phyloP scores from a whole-genome alignment of 495 filamentous ascomycete species.

The Podospora tetraspora region DNA sequence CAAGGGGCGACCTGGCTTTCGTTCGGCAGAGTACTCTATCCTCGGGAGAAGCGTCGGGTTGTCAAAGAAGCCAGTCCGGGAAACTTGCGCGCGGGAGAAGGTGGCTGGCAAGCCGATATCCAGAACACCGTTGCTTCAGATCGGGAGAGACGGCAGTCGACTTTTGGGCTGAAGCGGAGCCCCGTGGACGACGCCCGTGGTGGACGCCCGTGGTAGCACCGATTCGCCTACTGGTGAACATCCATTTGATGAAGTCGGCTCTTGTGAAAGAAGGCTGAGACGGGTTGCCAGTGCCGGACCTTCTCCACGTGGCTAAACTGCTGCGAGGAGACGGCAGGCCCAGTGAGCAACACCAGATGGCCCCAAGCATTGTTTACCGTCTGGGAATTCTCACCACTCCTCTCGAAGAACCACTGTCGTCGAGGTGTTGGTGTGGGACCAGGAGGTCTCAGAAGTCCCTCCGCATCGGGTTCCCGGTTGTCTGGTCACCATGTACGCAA shows the following conservation, averaged over 20 bases:
- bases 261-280: slow-evolving; percentile 6
- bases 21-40: slow-evolving; percentile 1
- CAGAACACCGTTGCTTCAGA: neutral
- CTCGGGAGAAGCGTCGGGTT: slow-evolving; percentile 8
- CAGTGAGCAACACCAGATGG: slow-evolving; percentile 6
- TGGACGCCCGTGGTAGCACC: neutral
- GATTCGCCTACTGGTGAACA: neutral
- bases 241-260: neutral
- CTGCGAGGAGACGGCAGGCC: slow-evolving; percentile 1
- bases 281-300: neutral
- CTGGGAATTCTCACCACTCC: neutral
- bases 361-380: slow-evolving; percentile 6
- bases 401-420: neutral
- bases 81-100: neutral
- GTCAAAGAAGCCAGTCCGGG: slow-evolving; percentile 2
- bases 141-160: slow-evolving; percentile 1
- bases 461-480: neutral
- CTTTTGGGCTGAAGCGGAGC: neutral
- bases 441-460: neutral
- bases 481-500: slow-evolving; percentile 8
- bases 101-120: slow-evolving; percentile 3
- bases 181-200: no score
- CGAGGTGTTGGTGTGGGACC: neutral
- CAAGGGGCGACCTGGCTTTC: slow-evolving; percentile 3
- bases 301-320: slow-evolving; percentile 5